These are phyloP conservation scores for Apiospora koreana DNA, from an alignment of 2,329 filamentous ascomycete genomes.

Conservation along the genomic window DNA sequence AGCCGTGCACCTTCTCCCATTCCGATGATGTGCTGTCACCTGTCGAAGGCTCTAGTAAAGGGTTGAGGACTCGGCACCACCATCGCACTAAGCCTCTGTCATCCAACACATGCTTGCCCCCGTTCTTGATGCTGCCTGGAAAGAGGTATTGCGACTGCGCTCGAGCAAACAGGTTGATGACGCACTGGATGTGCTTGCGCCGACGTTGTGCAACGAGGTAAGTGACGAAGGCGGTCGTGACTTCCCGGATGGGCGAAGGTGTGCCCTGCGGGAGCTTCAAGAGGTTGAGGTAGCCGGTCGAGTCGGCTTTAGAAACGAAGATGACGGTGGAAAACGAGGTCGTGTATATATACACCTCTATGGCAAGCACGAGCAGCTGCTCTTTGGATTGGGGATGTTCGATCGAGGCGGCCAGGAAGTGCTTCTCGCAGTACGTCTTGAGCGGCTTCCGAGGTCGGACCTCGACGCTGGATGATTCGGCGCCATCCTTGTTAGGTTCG, in stretches of 20 bases:
- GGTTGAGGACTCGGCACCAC: constrained; percentile 91
- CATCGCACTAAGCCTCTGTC: constrained; percentile 89
- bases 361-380: constrained; percentile 73
- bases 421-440: constrained; percentile 79
- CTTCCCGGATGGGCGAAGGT: constrained; percentile 71
- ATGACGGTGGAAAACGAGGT: constrained; percentile 80
- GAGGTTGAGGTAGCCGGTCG: constrained; percentile 80
- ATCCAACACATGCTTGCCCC: constrained; percentile 85
- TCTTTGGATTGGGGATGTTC: constrained; percentile 29
- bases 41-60: constrained; percentile 61
- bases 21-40: constrained; percentile 31
- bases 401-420: constrained; percentile 65
- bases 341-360: constrained; percentile 87
- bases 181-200: constrained; percentile 65
- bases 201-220: constrained; percentile 71
- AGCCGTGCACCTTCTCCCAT: constrained; percentile 65
- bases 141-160: constrained; percentile 95
- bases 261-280: constrained; percentile 63
- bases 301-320: constrained; percentile 96
- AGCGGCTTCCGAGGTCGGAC: constrained; percentile 39
- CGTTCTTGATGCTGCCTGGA: constrained; percentile 84
- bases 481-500: background rate
- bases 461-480: constrained; percentile 57
- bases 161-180: constrained; percentile 89
- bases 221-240: constrained; percentile 74